Conservation (phyloP, 2,329 filamentous ascomycete genomes). For the Colletotrichum magnum region DNA sequence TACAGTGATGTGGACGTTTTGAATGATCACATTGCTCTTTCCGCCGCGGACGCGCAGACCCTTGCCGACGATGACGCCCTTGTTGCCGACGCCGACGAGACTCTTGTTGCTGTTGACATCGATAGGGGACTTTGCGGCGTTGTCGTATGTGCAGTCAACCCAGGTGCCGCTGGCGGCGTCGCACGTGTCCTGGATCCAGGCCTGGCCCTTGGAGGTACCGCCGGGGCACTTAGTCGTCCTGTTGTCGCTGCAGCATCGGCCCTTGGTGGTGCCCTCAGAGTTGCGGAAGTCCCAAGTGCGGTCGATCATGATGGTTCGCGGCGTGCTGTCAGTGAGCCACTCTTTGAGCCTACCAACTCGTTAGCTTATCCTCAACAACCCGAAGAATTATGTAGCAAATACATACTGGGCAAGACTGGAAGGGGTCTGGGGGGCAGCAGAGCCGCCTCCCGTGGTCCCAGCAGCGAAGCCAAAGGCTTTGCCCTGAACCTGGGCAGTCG, state of each 20-base stretch:
- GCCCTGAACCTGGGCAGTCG: conserved; percentile 47
- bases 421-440: conserved; percentile 59
- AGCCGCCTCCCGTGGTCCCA: conserved; percentile 66
- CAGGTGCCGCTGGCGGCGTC: conserved; percentile 43
- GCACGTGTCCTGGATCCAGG: conserved; percentile 45
- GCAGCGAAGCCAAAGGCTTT: conserved; percentile 50
- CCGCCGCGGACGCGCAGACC: conserved; percentile 59
- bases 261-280: conserved; percentile 44
- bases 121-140: conserved; percentile 45
- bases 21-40: conserved; percentile 64
- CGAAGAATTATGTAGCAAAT: conserved; percentile 49
- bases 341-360: conserved; percentile 49
- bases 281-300: conserved; percentile 47
- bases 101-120: conserved; percentile 48
- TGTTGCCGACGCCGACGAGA: conserved; percentile 45
- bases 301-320: conserved; percentile 54
- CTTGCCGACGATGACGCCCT: conserved; percentile 52
- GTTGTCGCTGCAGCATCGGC: conserved; percentile 46
- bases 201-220: conserved; percentile 41
- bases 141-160: conserved; percentile 46
- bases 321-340: conserved; percentile 47
- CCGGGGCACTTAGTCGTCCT: conserved; percentile 47
- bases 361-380: conserved; percentile 47
- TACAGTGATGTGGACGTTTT: conserved; percentile 61
- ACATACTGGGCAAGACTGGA: conserved; percentile 33